A percentile compares a stretch with the other conserved stretches of the same genome.
Evolutionary conservation across 139 green algal species (phyloP).

Genomic region (Tetradesmus lagerheimii): DNA sequence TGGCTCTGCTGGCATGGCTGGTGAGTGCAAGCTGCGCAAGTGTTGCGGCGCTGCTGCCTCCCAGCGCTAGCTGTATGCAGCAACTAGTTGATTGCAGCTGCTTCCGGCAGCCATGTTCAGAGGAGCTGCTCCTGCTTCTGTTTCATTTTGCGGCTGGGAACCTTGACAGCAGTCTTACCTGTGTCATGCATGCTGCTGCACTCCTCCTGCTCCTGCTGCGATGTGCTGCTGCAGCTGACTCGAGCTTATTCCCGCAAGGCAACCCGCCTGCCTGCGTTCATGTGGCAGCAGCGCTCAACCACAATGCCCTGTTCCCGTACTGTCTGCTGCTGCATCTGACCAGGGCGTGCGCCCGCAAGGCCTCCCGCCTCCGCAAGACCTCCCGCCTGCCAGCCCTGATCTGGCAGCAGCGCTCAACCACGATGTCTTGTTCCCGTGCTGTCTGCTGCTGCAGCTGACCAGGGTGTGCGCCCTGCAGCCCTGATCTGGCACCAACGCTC

Average conservation of each 20-base stretch:
- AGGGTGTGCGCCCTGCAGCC: background rate
- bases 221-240: background rate
- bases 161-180: background rate
- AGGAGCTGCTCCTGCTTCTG: no score
- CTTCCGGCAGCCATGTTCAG: no score
- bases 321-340: background rate
- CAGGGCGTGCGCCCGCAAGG: background rate
- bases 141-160: no score
- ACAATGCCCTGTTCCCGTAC: background rate
- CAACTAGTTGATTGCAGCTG: no score
- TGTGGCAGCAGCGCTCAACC: conserved; percentile 36
- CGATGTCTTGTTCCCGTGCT: background rate
- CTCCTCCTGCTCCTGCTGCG: background rate
- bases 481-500: conserved; percentile 35
- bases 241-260: background rate
- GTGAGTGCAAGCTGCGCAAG: background rate
- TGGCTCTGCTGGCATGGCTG: background rate
- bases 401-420: conserved; percentile 35
- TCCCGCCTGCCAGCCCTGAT: conserved; percentile 32
- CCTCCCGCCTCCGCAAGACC: no score
- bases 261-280: conserved; percentile 23
- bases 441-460: background rate
- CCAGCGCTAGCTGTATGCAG: background rate
- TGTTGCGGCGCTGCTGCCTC: background rate
- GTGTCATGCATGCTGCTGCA: background rate